Percentiles rank a stretch among this genome's conserved stretches.
These are phyloP conservation scores for Neonectria sp. DNA, from an alignment of 2,329 filamentous ascomycete species.

Conservation along the genomic window DNA sequence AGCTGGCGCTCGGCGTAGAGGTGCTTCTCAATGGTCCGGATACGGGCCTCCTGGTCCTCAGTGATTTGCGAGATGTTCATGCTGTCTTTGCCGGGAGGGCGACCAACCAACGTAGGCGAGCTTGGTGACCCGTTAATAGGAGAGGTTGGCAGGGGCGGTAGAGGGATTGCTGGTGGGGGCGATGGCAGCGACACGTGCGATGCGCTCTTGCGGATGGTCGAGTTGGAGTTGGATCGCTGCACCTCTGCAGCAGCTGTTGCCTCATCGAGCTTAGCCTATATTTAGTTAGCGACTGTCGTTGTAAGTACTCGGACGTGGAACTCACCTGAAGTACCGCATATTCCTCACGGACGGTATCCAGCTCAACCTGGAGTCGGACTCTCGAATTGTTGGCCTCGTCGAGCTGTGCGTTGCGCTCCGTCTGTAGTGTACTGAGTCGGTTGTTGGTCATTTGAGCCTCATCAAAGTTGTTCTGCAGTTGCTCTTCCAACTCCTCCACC, in stretches of 20 bases:
- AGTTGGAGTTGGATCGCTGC: constrained; percentile 74
- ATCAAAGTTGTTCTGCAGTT: constrained; percentile 95
- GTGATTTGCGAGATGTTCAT: constrained; percentile 80
- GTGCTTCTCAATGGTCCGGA: constrained; percentile 97
- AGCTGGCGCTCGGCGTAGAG: constrained; percentile 96
- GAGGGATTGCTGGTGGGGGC: constrained; percentile 94
- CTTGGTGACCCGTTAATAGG: constrained; percentile 61
- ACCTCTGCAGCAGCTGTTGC: constrained; percentile 56
- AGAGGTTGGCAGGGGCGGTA: constrained; percentile 85
- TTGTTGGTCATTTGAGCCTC: constrained; percentile 90
- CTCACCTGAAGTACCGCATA: constrained; percentile 84
- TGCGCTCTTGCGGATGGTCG: constrained; percentile 86
- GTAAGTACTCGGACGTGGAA: constrained; percentile 3
- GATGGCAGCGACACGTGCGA: constrained; percentile 90
- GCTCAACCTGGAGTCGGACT: constrained; percentile 74
- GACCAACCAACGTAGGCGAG: constrained; percentile 70
- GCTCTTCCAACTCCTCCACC: constrained; percentile 96
- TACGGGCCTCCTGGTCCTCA: constrained; percentile 95
- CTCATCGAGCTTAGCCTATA: constrained; percentile 74
- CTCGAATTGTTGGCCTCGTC: constrained; percentile 83
- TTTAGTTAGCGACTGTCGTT: constrained; percentile 43
- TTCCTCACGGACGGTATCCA: constrained; percentile 78
- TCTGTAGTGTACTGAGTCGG: constrained; percentile 85
- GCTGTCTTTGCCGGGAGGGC: constrained; percentile 86
- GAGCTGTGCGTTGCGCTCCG: constrained; percentile 80